Conservation (phyloP, 1,284 basidiomycete species). For the Sphagnurus paluster region DNA sequence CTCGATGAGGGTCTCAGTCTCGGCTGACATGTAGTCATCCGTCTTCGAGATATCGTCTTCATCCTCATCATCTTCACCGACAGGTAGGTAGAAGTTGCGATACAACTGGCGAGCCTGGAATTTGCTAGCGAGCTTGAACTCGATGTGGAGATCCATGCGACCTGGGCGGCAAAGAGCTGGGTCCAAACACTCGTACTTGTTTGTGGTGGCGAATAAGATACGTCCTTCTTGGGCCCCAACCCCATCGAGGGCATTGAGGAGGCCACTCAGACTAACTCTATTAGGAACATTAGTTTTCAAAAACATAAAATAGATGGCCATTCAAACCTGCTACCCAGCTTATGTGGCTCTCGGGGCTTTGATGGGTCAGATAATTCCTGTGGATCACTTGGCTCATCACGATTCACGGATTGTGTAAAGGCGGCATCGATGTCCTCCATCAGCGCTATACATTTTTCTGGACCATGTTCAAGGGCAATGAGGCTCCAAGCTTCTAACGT, state of each 20-base stretch:
- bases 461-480: not conserved
- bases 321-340: slow-evolving; percentile 17
- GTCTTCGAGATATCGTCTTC: slow-evolving; percentile 2
- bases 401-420: slow-evolving; percentile 58
- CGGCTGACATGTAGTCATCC: slow-evolving; percentile 6
- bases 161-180: slow-evolving; percentile 76
- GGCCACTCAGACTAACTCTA: slow-evolving; percentile 65
- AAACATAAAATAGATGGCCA: not conserved
- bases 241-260: slow-evolving; percentile 76
- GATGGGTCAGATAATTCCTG: slow-evolving; percentile 7
- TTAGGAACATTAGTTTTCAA: slow-evolving; percentile 14
- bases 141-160: slow-evolving; percentile 76
- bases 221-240: slow-evolving; percentile 77
- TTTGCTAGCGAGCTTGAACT: slow-evolving; percentile 68
- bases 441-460: slow-evolving; percentile 64
- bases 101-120: slow-evolving; percentile 67
- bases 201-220: slow-evolving; percentile 76
- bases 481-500: slow-evolving; percentile 1
- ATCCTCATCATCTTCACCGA: slow-evolving; percentile 23
- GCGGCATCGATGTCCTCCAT: slow-evolving; percentile 84
- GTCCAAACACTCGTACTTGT: slow-evolving; percentile 66
- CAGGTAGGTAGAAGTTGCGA: slow-evolving; percentile 62
- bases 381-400: slow-evolving; percentile 28
- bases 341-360: slow-evolving; percentile 10
- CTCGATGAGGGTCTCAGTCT: slow-evolving; percentile 8